A percentile compares a stretch with the other conserved stretches of the same genome.
Evolutionary conservation across 2,329 filamentous ascomycete species (phyloP).

Genomic region (Hypoxylon sp.): DNA sequence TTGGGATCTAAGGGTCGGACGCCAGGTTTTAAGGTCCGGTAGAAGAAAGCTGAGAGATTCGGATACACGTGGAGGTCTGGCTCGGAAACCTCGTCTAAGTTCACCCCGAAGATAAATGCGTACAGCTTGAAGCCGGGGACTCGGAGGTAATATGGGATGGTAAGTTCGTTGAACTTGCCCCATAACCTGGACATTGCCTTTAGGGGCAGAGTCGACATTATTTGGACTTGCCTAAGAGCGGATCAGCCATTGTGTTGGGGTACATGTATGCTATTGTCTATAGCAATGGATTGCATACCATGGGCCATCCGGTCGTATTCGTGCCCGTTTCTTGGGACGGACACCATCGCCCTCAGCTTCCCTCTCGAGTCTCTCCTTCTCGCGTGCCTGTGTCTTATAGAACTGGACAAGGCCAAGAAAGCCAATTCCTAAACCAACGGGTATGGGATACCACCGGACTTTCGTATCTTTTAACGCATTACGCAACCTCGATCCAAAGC

Average conservation of each 20-base stretch:
- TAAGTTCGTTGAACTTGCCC: constrained; percentile 92
- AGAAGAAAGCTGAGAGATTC: constrained; percentile 97
- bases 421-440: constrained; percentile 85
- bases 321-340: constrained; percentile 67
- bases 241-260: constrained; percentile 24
- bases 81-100: constrained; percentile 88
- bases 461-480: constrained; percentile 67
- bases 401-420: constrained; percentile 88
- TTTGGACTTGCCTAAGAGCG: constrained; percentile 79
- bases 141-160: constrained; percentile 88
- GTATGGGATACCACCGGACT: constrained; percentile 92
- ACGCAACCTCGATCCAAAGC: constrained; percentile 67
- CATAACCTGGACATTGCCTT: constrained; percentile 92
- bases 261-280: neutral
- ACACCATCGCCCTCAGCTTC: constrained; percentile 61
- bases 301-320: constrained; percentile 85
- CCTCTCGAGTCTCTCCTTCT: constrained; percentile 67
- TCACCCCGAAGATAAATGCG: constrained; percentile 91
- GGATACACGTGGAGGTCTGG: constrained; percentile 90
- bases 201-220: constrained; percentile 93
- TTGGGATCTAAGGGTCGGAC: constrained; percentile 87
- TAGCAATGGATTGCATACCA: constrained; percentile 68
- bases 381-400: constrained; percentile 77
- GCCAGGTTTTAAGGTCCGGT: constrained; percentile 92
- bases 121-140: constrained; percentile 94